These are phyloP conservation scores for Sextonia rubra DNA, from an alignment of 164 flowering plant genomes.

Conservation along the genomic window DNA sequence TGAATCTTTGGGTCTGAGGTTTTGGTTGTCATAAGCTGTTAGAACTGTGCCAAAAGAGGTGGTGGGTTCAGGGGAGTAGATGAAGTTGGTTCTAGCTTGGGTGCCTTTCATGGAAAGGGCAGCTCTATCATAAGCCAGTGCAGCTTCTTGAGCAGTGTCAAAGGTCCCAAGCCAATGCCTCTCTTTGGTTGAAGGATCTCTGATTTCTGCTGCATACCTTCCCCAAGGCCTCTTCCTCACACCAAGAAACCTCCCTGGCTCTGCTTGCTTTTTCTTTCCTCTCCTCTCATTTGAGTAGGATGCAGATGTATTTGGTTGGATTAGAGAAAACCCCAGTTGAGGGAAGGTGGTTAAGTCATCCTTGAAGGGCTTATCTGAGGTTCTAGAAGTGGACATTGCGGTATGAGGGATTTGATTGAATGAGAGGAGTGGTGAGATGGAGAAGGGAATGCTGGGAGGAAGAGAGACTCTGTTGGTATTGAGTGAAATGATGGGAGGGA, in stretches of 20 bases:
- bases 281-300: conserved; percentile 9
- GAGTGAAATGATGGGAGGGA: not conserved
- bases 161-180: conserved; percentile 98
- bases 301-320: conserved; percentile 38
- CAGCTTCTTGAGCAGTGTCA: conserved; percentile 98
- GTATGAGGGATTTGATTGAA: not conserved
- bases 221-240: conserved; percentile 96
- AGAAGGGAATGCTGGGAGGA: conserved; percentile 9
- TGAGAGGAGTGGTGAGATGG: conserved; percentile 4
- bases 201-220: conserved; percentile 89
- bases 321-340: conserved; percentile 41
- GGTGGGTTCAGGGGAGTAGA: conserved; percentile 51
- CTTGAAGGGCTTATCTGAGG: conserved; percentile 29
- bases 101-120: conserved; percentile 89
- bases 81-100: conserved; percentile 91
- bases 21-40: conserved; percentile 38
- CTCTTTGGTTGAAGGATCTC: conserved; percentile 93
- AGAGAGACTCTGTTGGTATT: not conserved
- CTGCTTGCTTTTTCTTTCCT: conserved; percentile 70
- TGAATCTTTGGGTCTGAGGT: conserved; percentile 29
- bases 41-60: conserved; percentile 40
- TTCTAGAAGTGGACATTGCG: conserved; percentile 34
- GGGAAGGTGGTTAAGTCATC: conserved; percentile 15
- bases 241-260: conserved; percentile 90
- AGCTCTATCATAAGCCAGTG: conserved; percentile 95